Evolutionary conservation across 2,329 filamentous ascomycete genomes (phyloP), one percentile per base, ranked within the genome.

Genomic region (Dothistroma septosporum): DNA sequence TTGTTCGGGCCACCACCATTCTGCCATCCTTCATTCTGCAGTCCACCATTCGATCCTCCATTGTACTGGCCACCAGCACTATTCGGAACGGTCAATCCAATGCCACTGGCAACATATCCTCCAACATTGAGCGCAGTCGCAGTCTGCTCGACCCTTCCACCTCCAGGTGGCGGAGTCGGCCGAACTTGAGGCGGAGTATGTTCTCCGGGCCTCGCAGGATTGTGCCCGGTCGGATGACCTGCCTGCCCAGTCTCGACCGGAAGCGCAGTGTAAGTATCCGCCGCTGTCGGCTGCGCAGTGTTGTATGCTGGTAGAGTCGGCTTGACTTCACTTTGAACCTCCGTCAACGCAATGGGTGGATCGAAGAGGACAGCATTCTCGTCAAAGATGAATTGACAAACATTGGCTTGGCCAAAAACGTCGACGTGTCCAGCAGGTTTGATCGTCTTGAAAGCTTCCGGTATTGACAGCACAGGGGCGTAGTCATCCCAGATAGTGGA

Each of bases 401-500:
- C 16, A 46, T 47, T 46, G 28, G 28, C 55, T 4, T 56, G 37
- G 9, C 55, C 55, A 41, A 50, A 32, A 7, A 37, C 19, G 10
- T 32, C 28, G 10, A 49, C 49, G 19, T 58, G 55, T 16, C 59
- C 59, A 19, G 59, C 55, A 11, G 59, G 59, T 2, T 50, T 28
- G 50, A 68, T 58, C 4, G 61, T 62, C 28, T 56, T 59, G 54
- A 67, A 66, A 2, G 59, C 66, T 12, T 61, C 24, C 7, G 66
- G 67, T 5, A 69, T 63, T 11, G 60, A 59, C 6, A 69, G 55
- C 2, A 60, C 63, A 2, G 67, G 67, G 10, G 50, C 50, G 21
- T 66, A 69, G 55, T 69, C 63, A 35, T 69, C 58, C 61, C 61
- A 69, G 44, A 69, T 68, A 6, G 67, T 69, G 9, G 66, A 67